These are phyloP conservation scores for Penicillium sp. DNA, from an alignment of 2,329 filamentous ascomycete species.

Conservation along the genomic window DNA sequence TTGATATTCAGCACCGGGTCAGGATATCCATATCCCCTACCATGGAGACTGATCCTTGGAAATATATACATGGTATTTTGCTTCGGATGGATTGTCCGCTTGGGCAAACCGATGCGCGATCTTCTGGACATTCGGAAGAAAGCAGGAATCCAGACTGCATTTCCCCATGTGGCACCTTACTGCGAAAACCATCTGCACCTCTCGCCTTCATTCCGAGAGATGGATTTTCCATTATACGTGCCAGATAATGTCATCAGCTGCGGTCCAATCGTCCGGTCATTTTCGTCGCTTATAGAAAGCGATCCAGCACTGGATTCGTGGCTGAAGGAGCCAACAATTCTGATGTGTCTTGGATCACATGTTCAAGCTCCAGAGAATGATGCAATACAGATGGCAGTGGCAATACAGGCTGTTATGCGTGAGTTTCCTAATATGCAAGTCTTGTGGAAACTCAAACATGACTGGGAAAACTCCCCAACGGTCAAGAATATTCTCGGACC, in stretches of 20 bases:
- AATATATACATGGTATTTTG: conserved; percentile 46
- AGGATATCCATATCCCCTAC: conserved; percentile 49
- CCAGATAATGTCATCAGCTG: conserved; percentile 46
- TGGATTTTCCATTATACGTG: conserved; percentile 45
- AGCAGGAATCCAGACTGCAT: conserved; percentile 27
- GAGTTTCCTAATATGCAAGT: conserved; percentile 42
- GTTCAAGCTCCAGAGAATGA: conserved; percentile 32
- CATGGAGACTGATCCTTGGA: conserved; percentile 43
- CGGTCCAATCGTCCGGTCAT: conserved; percentile 49
- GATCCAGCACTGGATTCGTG: conserved; percentile 48
- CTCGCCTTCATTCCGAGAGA: conserved; percentile 32
- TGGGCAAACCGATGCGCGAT: conserved; percentile 19
- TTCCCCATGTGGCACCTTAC: conserved; percentile 31
- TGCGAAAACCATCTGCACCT: conserved; percentile 30
- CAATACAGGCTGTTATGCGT: conserved; percentile 43
- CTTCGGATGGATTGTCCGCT: conserved; percentile 7
- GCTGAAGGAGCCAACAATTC: conserved; percentile 48
- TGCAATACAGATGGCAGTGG: conserved; percentile 34
- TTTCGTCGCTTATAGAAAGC: conserved; percentile 35
- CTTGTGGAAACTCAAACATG: conserved; percentile 42
- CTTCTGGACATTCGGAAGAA: conserved; percentile 27
- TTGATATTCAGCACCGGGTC: conserved; percentile 41
- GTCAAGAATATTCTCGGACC: conserved; percentile 16
- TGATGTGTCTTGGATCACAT: conserved; percentile 52
- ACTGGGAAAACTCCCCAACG: conserved; percentile 15